phyloP scores from a whole-genome alignment of 345 rosid species.

The Punica granatum region DNA sequence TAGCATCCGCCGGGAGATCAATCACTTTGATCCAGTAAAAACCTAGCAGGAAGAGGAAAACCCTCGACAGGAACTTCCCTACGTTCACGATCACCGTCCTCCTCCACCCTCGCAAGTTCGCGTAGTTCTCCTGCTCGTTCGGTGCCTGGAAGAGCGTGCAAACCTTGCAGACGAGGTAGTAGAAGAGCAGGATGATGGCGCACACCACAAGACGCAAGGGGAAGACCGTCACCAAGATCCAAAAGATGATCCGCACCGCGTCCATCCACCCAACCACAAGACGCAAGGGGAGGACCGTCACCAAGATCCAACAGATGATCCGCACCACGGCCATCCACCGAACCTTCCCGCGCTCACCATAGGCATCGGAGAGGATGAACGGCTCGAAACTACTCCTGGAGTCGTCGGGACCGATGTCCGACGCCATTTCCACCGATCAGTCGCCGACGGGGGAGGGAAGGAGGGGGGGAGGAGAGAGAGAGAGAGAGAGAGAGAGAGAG shows the following conservation, averaged over 20 bases:
- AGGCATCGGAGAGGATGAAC: conserved; percentile 63
- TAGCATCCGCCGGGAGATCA: conserved; percentile 6
- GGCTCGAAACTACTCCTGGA: conserved; percentile 69
- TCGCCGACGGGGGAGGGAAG: background rate
- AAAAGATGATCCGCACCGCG: conserved; percentile 41
- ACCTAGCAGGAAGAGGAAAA: conserved; percentile 66
- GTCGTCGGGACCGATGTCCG: conserved; percentile 61
- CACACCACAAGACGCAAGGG: conserved; percentile 55
- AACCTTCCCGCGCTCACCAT: conserved; percentile 71
- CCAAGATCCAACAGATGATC: conserved; percentile 40
- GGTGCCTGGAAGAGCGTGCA: conserved; percentile 47
- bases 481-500: too few species aligned
- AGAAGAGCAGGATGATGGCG: conserved; percentile 34
- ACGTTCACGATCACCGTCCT: conserved; percentile 47
- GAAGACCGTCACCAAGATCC: conserved; percentile 57
- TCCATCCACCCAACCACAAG: conserved; percentile 48
- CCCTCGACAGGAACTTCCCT: conserved; percentile 61
- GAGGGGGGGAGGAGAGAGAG: background rate
- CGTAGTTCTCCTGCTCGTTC: conserved; percentile 67
- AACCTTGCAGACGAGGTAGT: conserved; percentile 64
- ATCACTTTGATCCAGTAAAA: conserved; percentile 75
- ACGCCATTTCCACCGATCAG: conserved; percentile 35
- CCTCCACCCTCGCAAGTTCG: conserved; percentile 89
- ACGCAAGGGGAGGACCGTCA: conserved; percentile 66
- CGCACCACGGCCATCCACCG: conserved; percentile 49